A percentile compares a stretch with the other conserved stretches of the same genome.
Conservation (phyloP, 2,329 filamentous ascomycete genomes). For the Fusarium siculi region DNA sequence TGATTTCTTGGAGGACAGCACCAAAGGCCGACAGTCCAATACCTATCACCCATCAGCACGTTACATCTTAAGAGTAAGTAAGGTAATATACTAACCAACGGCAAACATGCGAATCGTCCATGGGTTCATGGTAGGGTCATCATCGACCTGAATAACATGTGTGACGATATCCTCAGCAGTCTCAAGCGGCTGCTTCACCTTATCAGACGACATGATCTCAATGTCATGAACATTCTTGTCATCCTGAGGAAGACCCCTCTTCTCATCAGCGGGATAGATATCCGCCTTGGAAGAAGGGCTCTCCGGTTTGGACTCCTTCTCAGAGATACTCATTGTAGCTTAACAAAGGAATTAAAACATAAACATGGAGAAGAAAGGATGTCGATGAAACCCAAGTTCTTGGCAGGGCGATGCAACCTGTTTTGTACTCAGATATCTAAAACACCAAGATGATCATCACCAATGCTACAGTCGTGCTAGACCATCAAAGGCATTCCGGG, state of each 20-base stretch:
- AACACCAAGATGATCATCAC: neutral
- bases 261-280: slow-evolving; percentile 11
- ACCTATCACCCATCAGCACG: slow-evolving; percentile 12
- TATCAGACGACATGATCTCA: slow-evolving; percentile 5
- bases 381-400: neutral
- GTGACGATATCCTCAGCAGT: slow-evolving; percentile 38
- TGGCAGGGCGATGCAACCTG: neutral
- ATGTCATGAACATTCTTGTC: slow-evolving; percentile 9
- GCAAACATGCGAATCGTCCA: slow-evolving; percentile 40
- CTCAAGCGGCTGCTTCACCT: slow-evolving; percentile 6
- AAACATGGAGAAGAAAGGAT: neutral
- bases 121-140: slow-evolving; percentile 36
- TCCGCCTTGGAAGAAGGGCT: neutral
- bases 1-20: slow-evolving; percentile 37
- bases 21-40: slow-evolving; percentile 37
- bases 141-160: slow-evolving; percentile 40
- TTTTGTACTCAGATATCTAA: slow-evolving; percentile 6
- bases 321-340: neutral
- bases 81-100: slow-evolving; percentile 25
- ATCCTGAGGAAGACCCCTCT: neutral
- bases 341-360: neutral
- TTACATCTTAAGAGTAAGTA: neutral
- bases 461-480: neutral
- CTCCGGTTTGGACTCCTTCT: neutral
- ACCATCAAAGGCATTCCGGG: neutral